Evolutionary conservation across 441 rosid genomes (phyloP), one percentile per base, ranked within the genome.

Genomic region (Metrosideros polymorpha): DNA sequence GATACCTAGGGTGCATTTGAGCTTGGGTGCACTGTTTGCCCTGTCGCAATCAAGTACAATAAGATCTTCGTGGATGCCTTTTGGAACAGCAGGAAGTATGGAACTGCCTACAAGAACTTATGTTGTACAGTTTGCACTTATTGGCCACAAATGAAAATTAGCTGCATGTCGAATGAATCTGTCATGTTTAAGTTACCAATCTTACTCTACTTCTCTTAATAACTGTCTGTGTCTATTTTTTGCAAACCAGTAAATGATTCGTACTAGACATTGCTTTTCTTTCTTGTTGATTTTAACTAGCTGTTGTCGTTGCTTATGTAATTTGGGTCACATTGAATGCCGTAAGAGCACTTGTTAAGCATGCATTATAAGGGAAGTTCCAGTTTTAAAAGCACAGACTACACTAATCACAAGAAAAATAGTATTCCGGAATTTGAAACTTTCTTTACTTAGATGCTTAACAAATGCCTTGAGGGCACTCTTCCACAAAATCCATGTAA

Each of bases 1-100:
- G 85, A 86, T 91, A 82, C 84, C 85, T 87, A 98, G 99, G 99
- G 99, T 83, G 98, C 99, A 57, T 98, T 98, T 86, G 99, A 98
- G 91, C 96, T 96, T 59, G 99, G 91, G 85, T 95, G 97, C 91
- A 95, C 99, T 30, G 96, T 98, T 83, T 98, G 99, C 88, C 99
- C 99, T 55, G 55, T 98, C 42, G 98, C 99, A 85, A 96, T 98
- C 91, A 98, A 96, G 91, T 96, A 96, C 94, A 98, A 96, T 84
- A 96, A 95, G 91, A 95, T 95, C 85, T 98, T 98, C 85, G 99
- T 98, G 85, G 99, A 98, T 87, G 99, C 99, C 32, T 98, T 98
- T 91, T 98, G 99, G 98, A 98, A 98, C 88, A 95, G 98, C 93
- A 90, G 96, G 88, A 98, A 95, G 99, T 98, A 93, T 90, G 97